Conservation (phyloP, 2,329 filamentous ascomycete genomes). For the Venturia oleaginea region DNA sequence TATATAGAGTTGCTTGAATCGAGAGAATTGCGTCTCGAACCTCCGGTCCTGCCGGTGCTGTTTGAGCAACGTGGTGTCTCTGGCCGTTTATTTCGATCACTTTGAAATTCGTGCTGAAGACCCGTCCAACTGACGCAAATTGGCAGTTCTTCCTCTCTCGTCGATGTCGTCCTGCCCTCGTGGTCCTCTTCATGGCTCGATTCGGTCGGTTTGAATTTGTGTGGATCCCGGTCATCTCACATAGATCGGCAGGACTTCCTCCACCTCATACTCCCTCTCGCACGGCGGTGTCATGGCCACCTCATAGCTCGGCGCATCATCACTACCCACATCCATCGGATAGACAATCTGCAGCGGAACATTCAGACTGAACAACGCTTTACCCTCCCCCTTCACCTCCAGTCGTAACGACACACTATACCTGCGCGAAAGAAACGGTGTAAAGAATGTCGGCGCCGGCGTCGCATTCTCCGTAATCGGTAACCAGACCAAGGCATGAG, state of each 20-base stretch:
- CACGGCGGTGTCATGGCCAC: conserved; percentile 7
- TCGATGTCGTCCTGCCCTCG: background rate
- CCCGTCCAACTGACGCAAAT: too few relatives aligned
- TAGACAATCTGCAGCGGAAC: conserved; percentile 14
- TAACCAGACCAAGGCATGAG: conserved; percentile 7
- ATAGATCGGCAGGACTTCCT: conserved; percentile 9
- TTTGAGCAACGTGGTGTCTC: too few relatives aligned
- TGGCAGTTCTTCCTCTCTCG: too few relatives aligned
- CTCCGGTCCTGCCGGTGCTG: too few relatives aligned
- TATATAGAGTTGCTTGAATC: background rate
- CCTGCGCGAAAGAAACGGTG: conserved; percentile 6
- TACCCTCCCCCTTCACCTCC: conserved; percentile 11
- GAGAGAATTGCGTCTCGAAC: background rate
- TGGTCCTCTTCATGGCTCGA: background rate
- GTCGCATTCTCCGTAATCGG: conserved; percentile 11
- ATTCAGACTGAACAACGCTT: conserved; percentile 1
- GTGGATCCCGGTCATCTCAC: background rate
- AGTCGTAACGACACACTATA: conserved; percentile 11
- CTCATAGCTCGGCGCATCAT: conserved; percentile 9
- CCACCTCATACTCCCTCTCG: background rate
- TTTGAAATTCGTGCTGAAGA: too few relatives aligned
- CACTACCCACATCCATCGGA: conserved; percentile 3
- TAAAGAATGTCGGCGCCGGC: conserved; percentile 13
- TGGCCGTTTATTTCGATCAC: too few relatives aligned
- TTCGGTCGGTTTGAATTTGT: background rate